Evolutionary conservation across 2,329 filamentous ascomycete species (phyloP).

Genomic region (Aspergillus carbonarius): DNA sequence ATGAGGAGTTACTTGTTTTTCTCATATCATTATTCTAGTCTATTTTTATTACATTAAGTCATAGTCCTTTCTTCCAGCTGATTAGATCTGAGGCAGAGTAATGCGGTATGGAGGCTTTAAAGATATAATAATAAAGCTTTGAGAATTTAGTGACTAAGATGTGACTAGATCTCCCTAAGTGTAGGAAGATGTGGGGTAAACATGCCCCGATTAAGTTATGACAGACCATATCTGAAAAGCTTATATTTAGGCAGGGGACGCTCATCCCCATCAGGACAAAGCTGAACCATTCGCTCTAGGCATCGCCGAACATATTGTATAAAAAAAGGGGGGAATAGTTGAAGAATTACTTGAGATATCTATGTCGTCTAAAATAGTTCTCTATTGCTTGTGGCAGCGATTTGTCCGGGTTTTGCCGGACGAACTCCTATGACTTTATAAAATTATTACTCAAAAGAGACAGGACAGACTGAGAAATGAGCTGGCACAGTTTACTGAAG

Average conservation of each 20-base stretch:
- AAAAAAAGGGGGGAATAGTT: too few species aligned
- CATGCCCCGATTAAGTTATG: not conserved
- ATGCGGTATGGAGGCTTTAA: not conserved
- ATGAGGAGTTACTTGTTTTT: not conserved
- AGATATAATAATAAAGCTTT: not conserved
- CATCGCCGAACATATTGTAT: too few species aligned
- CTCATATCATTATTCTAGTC: not conserved
- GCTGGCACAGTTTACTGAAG: not conserved
- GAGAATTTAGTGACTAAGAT: not conserved
- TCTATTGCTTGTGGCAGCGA: not conserved
- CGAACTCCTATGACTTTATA: not conserved
- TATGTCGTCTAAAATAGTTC: not conserved
- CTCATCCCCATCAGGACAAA: too few species aligned
- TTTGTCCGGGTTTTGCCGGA: not conserved
- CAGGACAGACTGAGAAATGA: not conserved
- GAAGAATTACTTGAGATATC: not conserved
- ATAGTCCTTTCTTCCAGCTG: not conserved
- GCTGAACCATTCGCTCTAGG: too few species aligned
- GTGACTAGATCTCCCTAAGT: not conserved
- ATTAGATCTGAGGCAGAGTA: not conserved
- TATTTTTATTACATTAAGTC: not conserved
- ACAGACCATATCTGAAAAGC: not conserved
- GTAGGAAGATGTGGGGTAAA: not conserved
- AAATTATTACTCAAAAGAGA: not conserved
- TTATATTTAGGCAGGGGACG: too few species aligned